Conservation (phyloP, 768 basidiomycete species). For the Trametes elegans region DNA sequence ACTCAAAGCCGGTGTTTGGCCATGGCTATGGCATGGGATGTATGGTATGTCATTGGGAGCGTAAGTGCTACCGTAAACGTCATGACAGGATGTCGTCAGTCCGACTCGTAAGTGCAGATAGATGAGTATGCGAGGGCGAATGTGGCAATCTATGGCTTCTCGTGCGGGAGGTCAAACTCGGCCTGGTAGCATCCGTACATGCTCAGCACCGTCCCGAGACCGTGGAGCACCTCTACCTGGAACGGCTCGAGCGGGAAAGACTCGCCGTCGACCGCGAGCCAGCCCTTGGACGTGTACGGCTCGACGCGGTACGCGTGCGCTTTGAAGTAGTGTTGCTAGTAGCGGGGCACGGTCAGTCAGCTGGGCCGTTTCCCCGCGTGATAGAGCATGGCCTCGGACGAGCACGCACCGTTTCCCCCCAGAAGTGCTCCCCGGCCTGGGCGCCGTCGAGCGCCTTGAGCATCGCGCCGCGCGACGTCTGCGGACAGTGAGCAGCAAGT, state of each 20-base stretch:
- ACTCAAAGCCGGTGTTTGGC: too few relatives aligned
- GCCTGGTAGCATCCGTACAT: conserved; percentile 58
- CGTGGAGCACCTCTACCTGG: conserved; percentile 73
- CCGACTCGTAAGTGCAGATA: neutral
- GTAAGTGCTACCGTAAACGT: neutral
- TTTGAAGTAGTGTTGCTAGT: conserved; percentile 69
- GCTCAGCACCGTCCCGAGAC: conserved; percentile 64
- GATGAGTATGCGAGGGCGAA: too few relatives aligned
- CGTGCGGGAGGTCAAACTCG: conserved; percentile 39
- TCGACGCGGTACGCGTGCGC: conserved; percentile 71
- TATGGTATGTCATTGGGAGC: neutral
- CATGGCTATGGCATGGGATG: too few relatives aligned
- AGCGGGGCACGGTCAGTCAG: neutral
- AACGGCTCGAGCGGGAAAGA: conserved; percentile 69
- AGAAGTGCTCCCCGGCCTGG: conserved; percentile 58
- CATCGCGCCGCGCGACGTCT: conserved; percentile 53
- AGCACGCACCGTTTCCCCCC: conserved; percentile 55
- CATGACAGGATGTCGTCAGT: neutral
- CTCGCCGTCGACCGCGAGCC: conserved; percentile 78
- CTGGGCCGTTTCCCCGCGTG: neutral
- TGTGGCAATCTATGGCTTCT: too few relatives aligned
- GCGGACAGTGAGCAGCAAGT: neutral
- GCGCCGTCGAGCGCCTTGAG: conserved; percentile 58
- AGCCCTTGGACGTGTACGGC: conserved; percentile 51
- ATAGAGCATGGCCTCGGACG: neutral